phyloP scores from a whole-genome alignment of 1,139 yeast genomes.

The Candida sp. region DNA sequence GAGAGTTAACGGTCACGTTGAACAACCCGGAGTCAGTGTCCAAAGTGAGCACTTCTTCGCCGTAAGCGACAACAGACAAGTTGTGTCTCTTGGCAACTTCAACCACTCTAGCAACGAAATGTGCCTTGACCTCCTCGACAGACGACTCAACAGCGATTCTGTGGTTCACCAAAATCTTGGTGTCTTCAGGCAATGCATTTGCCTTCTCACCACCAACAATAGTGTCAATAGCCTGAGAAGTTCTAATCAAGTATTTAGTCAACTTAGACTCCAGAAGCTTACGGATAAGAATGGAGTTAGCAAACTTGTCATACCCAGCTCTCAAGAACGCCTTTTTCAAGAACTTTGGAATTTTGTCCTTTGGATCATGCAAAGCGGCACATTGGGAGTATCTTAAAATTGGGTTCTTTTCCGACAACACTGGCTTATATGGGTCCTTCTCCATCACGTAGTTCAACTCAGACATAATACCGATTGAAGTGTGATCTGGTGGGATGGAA shows the following conservation, averaged over 20 bases:
- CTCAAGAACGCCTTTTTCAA: conserved; percentile 32
- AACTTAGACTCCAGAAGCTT: conserved; percentile 18
- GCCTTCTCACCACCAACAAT: conserved; percentile 43
- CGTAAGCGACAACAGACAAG: conserved; percentile 26
- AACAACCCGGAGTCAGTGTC: conserved; percentile 28
- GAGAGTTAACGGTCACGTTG: conserved; percentile 16
- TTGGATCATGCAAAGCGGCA: conserved; percentile 35
- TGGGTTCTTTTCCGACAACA: conserved; percentile 39
- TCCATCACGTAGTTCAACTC: conserved; percentile 44
- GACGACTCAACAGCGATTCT: conserved; percentile 29
- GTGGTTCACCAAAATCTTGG: conserved; percentile 34
- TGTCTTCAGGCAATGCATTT: conserved; percentile 46
- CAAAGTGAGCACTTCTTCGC: conserved; percentile 21
- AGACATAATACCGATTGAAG: conserved; percentile 48
- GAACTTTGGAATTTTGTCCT: conserved; percentile 20
- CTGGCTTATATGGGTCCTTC: conserved; percentile 36
- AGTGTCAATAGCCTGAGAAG: conserved; percentile 45
- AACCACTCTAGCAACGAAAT: conserved; percentile 23
- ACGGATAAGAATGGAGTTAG: conserved; percentile 31
- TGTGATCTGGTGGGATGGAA: conserved; percentile 50
- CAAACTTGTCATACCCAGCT: conserved; percentile 36
- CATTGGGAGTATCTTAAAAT: conserved; percentile 36
- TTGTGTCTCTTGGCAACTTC: conserved; percentile 33
- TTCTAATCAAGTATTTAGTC: conserved; percentile 31
- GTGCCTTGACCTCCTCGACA: conserved; percentile 25